phyloP scores from a whole-genome alignment of 176 grass and related monocot species.

The Oryza glumipatula region DNA sequence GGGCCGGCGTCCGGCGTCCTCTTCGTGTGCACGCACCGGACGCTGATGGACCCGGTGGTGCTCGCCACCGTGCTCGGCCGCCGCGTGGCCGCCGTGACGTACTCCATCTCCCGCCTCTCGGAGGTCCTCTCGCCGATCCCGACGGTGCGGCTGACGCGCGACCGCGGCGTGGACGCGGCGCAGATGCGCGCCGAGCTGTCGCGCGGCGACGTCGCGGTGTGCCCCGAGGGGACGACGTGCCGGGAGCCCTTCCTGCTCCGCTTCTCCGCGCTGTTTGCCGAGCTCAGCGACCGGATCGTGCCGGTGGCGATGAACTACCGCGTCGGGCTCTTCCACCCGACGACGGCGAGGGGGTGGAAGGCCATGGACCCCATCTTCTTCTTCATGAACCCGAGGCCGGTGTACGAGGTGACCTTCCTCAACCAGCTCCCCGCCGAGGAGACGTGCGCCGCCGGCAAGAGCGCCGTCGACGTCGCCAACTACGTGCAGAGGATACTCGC shows the following conservation, averaged over 20 bases:
- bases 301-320: constrained; percentile 87
- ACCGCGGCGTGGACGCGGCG: constrained; percentile 54
- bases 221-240: constrained; percentile 97
- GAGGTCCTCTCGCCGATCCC: constrained; percentile 78
- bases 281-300: constrained; percentile 93
- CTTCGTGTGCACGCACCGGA: constrained; percentile 95
- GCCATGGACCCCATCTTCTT: constrained; percentile 99
- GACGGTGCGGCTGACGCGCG: constrained; percentile 65
- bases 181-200: constrained; percentile 58
- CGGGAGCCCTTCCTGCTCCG: constrained; percentile 88
- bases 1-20: constrained; percentile 52
- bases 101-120: constrained; percentile 78
- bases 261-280: constrained; percentile 94
- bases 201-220: constrained; percentile 73
- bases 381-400: constrained; percentile 95
- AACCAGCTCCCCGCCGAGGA: constrained; percentile 80
- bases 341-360: constrained; percentile 91
- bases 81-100: constrained; percentile 68
- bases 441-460: constrained; percentile 74
- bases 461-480: constrained; percentile 85
- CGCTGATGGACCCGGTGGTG: constrained; percentile 76
- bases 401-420: constrained; percentile 93
- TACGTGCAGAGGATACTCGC: constrained; percentile 92
- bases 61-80: constrained; percentile 66
- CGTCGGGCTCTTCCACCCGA: constrained; percentile 90